These are phyloP conservation scores for Saxispiralis lemnorum DNA, from an alignment of 495 filamentous ascomycete genomes.

Conservation along the genomic window DNA sequence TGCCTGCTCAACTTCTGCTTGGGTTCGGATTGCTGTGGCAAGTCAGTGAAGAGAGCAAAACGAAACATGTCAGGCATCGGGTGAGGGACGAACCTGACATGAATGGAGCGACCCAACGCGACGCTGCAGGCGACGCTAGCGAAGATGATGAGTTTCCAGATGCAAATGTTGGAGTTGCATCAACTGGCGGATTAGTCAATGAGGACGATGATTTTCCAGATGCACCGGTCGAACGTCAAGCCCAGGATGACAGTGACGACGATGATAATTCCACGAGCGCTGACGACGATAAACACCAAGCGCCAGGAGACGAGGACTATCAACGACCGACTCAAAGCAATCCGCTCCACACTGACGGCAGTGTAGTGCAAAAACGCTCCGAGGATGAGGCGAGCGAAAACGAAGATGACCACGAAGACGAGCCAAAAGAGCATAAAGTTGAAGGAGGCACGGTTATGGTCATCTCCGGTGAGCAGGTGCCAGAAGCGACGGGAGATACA, in stretches of 20 bases:
- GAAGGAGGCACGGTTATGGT: not conserved
- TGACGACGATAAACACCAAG: slow-evolving; percentile 16
- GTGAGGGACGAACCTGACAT: slow-evolving; percentile 15
- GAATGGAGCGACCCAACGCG: too few species aligned
- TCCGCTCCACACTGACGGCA: slow-evolving; percentile 16
- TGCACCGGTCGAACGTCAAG: slow-evolving; percentile 2
- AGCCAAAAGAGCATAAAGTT: not conserved
- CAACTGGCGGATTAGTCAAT: slow-evolving; percentile 4
- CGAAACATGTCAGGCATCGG: slow-evolving; percentile 57
- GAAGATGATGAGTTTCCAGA: slow-evolving; percentile 8
- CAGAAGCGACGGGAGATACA: too few species aligned
- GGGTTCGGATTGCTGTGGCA: slow-evolving; percentile 77
- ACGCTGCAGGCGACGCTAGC: not conserved
- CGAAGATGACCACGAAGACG: not conserved
- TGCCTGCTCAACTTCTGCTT: slow-evolving; percentile 70
- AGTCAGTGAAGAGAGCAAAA: slow-evolving; percentile 75
- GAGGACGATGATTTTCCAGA: slow-evolving; percentile 27
- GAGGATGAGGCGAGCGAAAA: not conserved
- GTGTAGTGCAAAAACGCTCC: slow-evolving; percentile 11
- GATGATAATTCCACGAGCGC: slow-evolving; percentile 22
- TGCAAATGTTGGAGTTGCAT: not conserved
- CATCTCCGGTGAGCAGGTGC: not conserved
- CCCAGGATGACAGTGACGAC: slow-evolving; percentile 13
- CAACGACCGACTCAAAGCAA: slow-evolving; percentile 14
- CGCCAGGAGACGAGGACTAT: slow-evolving; percentile 19